Evolutionary conservation across 2,329 filamentous ascomycete species (phyloP).

Genomic region (Beauveria rudraprayagi): DNA sequence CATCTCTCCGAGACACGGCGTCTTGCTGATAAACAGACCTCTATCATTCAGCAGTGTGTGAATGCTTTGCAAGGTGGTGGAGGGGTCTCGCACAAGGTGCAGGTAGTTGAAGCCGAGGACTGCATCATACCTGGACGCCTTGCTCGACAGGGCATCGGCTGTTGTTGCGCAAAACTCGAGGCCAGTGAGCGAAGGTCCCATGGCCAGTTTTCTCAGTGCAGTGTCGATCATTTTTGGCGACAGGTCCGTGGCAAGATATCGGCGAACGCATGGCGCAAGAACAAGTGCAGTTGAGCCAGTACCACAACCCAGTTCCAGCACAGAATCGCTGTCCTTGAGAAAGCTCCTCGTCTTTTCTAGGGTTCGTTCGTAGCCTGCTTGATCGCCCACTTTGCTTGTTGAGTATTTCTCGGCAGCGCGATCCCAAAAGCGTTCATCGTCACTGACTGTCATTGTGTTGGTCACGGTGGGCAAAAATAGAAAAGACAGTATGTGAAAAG

Average conservation of each 20-base stretch:
- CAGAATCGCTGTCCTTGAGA: conserved; percentile 11
- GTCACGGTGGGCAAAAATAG: background rate
- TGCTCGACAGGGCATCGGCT: conserved; percentile 11
- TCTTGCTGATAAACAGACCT: conserved; percentile 16
- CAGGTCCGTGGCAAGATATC: conserved; percentile 14
- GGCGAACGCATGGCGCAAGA: conserved; percentile 9
- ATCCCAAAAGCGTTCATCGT: conserved; percentile 14
- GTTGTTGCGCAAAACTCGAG: conserved; percentile 11
- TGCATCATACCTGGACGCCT: conserved; percentile 7
- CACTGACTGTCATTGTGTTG: background rate
- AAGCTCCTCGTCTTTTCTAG: conserved; percentile 8
- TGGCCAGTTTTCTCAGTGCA: background rate
- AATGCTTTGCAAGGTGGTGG: conserved; percentile 9
- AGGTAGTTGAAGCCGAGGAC: conserved; percentile 16
- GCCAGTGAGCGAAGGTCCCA: background rate
- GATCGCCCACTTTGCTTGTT: conserved; percentile 11
- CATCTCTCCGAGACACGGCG: conserved; percentile 13
- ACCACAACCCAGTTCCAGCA: conserved; percentile 16
- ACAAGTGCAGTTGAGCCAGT: conserved; percentile 15
- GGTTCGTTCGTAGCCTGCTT: conserved; percentile 14
- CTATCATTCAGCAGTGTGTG: conserved; percentile 10
- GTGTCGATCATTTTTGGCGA: conserved; percentile 13
- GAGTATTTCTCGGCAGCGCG: conserved; percentile 11
- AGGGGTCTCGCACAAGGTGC: conserved; percentile 14
- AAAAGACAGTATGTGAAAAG: too few species aligned